Evolutionary conservation across 2,329 filamentous ascomycete species (phyloP).

Genomic region (Fusarium pseudocircinatum): DNA sequence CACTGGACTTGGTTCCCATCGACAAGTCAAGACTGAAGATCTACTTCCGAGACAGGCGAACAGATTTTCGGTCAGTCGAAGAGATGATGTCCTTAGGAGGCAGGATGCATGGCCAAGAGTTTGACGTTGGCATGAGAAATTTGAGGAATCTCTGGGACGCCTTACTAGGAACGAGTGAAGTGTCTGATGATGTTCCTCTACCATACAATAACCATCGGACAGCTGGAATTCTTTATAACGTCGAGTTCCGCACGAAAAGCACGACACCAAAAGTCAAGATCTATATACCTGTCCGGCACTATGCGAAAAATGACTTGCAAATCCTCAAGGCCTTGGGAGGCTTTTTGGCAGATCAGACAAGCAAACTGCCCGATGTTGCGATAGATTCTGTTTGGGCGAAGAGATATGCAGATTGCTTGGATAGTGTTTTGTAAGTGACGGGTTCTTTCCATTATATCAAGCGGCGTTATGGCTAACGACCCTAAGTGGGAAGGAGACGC

Average conservation of each 20-base stretch:
- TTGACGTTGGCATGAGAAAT: constrained; percentile 21
- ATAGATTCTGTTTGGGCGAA: not conserved
- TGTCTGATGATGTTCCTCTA: constrained; percentile 22
- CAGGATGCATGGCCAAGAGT: not conserved
- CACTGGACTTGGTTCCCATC: constrained; percentile 46
- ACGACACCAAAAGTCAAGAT: constrained; percentile 42
- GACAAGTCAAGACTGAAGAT: constrained; percentile 49
- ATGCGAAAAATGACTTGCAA: constrained; percentile 29
- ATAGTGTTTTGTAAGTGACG: not conserved
- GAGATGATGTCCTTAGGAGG: constrained; percentile 41
- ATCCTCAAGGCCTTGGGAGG: not conserved
- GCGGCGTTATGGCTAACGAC: not conserved
- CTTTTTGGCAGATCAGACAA: not conserved
- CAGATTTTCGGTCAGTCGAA: constrained; percentile 43
- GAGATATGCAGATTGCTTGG: not conserved
- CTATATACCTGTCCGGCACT: constrained; percentile 50
- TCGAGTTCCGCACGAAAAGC: constrained; percentile 41
- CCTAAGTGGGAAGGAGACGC: not conserved
- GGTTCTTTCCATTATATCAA: rapidly evolving
- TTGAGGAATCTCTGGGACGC: constrained; percentile 34
- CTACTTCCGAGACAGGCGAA: constrained; percentile 47
- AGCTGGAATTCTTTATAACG: constrained; percentile 48
- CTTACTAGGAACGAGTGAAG: constrained; percentile 4
- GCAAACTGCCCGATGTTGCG: not conserved
- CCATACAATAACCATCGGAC: constrained; percentile 43